Percentiles rank a stretch among this genome's conserved stretches.
Conservation (phyloP, 768 basidiomycete species). For the Royoungia palumana region DNA sequence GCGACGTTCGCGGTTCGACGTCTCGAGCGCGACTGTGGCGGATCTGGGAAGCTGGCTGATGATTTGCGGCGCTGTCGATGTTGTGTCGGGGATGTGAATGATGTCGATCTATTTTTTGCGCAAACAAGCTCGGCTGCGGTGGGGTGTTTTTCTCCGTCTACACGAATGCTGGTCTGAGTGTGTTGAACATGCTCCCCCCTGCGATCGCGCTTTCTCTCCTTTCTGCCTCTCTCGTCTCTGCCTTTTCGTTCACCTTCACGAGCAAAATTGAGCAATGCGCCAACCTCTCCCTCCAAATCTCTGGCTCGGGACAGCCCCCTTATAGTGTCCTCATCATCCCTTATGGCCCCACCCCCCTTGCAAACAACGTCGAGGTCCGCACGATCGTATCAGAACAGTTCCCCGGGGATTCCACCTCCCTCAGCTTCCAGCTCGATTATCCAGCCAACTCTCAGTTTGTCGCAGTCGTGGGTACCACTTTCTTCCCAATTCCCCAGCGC, state of each 20-base stretch:
- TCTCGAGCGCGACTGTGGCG: neutral
- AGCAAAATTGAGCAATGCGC: slow-evolving; percentile 61
- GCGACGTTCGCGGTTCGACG: too few relatives aligned
- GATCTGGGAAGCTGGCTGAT: slow-evolving; percentile 3
- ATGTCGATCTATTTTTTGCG: slow-evolving; percentile 7
- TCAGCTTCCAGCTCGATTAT: slow-evolving; percentile 58
- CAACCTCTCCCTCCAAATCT: slow-evolving; percentile 56
- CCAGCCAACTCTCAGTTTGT: slow-evolving; percentile 72
- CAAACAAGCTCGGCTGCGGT: neutral
- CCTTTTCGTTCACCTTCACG: slow-evolving; percentile 42
- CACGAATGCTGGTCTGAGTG: slow-evolving; percentile 11
- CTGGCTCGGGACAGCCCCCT: slow-evolving; percentile 62
- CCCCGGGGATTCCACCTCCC: slow-evolving; percentile 33
- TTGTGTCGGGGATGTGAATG: neutral
- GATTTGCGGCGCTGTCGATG: slow-evolving; percentile 11
- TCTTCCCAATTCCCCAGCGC: neutral
- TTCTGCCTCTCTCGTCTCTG: slow-evolving; percentile 32
- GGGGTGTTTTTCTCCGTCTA: neutral
- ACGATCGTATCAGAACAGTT: slow-evolving; percentile 57
- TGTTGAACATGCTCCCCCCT: slow-evolving; percentile 13
- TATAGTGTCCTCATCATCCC: slow-evolving; percentile 69
- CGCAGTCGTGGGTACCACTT: slow-evolving; percentile 57
- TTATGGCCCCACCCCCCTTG: slow-evolving; percentile 57
- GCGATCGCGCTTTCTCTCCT: neutral
- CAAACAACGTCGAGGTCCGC: slow-evolving; percentile 62